These are phyloP conservation scores for Debaryomyces maramus DNA, from an alignment of 805 yeast species.

Conservation along the genomic window DNA sequence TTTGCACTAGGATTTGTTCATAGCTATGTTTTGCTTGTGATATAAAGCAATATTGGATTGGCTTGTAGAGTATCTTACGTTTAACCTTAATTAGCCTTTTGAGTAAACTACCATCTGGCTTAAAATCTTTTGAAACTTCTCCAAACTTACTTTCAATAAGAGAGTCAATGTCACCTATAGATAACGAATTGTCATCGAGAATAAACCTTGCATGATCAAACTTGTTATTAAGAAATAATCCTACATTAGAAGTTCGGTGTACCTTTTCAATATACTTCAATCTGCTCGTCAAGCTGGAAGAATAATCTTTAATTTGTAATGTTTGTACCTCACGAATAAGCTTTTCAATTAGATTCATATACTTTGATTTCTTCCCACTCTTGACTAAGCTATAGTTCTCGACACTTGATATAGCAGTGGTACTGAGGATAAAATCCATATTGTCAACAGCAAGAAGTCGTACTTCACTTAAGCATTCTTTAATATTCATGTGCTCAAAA, in stretches of 20 bases:
- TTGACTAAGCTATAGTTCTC: constrained; percentile 6
- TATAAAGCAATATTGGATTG: constrained; percentile 25
- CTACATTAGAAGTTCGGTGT: constrained; percentile 1
- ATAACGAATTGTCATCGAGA: constrained; percentile 5
- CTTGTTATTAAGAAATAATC: background rate
- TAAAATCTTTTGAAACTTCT: background rate
- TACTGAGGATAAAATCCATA: constrained; percentile 15
- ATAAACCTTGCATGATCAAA: constrained; percentile 8
- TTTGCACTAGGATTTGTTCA: constrained; percentile 10
- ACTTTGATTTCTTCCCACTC: constrained; percentile 15
- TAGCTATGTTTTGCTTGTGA: constrained; percentile 16
- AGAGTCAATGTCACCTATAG: constrained; percentile 1
- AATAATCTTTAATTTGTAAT: constrained; percentile 9
- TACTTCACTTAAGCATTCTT: constrained; percentile 10
- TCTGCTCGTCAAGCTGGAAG: constrained; percentile 6
- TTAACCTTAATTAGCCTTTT: constrained; percentile 13
- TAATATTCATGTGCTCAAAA: background rate
- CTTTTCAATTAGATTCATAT: constrained; percentile 11
- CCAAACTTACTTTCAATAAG: background rate
- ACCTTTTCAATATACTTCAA: background rate
- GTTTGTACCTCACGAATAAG: constrained; percentile 14
- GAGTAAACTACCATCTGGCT: constrained; percentile 6
- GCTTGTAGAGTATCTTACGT: constrained; percentile 20
- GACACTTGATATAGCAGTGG: constrained; percentile 9
- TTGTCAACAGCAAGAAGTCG: constrained; percentile 26